phyloP scores from a whole-genome alignment of 192 early-diverging fungal genomes.

The Gryganskiella cystojenkinii region DNA sequence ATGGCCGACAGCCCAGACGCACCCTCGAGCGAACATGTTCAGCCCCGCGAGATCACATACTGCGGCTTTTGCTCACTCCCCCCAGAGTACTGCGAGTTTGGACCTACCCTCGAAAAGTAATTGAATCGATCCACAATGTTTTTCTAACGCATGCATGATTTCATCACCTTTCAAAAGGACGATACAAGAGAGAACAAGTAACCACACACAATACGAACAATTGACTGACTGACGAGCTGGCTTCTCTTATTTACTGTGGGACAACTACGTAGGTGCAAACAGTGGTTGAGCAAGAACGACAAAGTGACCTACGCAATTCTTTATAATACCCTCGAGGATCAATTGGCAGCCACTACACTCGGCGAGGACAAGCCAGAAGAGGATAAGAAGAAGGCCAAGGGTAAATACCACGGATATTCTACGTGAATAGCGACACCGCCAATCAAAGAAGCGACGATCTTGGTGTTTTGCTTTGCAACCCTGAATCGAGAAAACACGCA shows the following conservation, averaged over 20 bases:
- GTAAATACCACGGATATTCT: conserved; percentile 11
- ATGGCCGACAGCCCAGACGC: conserved; percentile 52
- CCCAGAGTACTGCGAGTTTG: conserved; percentile 90
- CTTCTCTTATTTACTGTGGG: neutral
- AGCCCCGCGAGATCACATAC: conserved; percentile 49
- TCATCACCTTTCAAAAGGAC: conserved; percentile 55
- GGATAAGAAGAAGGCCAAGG: conserved; percentile 60
- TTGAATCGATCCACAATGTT: neutral
- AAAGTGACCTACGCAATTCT: conserved; percentile 25
- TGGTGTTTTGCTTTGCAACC: too few species aligned
- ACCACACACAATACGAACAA: neutral
- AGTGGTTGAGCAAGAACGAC: conserved; percentile 51
- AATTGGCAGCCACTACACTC: conserved; percentile 30
- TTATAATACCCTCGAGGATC: conserved; percentile 41
- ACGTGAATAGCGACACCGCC: neutral
- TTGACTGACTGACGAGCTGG: neutral
- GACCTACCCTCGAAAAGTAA: conserved; percentile 81
- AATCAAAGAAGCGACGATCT: neutral
- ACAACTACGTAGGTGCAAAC: conserved; percentile 28
- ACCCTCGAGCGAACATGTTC: conserved; percentile 48
- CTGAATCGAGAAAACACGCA: too few species aligned
- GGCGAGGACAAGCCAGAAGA: conserved; percentile 35
- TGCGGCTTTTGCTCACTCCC: conserved; percentile 53
- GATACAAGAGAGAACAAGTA: too few species aligned
- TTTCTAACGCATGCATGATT: too few species aligned